Evolutionary conservation across 1,284 basidiomycete species (phyloP).

Genomic region (Trichosporon sp.): DNA sequence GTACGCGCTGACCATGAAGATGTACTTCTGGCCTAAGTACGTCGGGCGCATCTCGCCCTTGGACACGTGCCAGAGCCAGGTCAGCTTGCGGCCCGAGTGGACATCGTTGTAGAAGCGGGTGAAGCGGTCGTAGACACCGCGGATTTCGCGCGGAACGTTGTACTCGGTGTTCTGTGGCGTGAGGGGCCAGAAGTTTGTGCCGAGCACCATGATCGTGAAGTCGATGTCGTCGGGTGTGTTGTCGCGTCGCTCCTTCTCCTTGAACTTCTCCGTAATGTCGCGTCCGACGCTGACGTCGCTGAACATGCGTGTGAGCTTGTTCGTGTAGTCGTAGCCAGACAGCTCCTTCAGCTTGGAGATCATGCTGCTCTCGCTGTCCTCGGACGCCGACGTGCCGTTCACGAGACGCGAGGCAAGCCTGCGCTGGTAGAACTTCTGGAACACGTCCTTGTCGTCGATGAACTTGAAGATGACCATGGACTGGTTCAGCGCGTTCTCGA

Average conservation of each 20-base stretch:
- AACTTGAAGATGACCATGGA: conserved; percentile 99
- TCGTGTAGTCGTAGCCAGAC: conserved; percentile 98
- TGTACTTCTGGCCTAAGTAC: conserved; percentile 90
- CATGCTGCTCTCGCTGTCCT: conserved; percentile 97
- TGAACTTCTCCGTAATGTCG: conserved; percentile 94
- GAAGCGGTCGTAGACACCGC: conserved; percentile 85
- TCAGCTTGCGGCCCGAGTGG: conserved; percentile 75
- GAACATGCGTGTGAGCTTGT: conserved; percentile 98
- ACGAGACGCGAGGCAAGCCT: conserved; percentile 94
- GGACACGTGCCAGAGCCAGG: conserved; percentile 96
- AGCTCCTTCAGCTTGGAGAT: conserved; percentile 98
- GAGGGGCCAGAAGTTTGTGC: conserved; percentile 95
- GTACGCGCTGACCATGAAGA: conserved; percentile 90
- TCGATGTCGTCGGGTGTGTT: conserved; percentile 63
- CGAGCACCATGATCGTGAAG: conserved; percentile 89
- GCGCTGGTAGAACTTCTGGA: conserved; percentile 98
- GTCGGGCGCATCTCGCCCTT: conserved; percentile 94
- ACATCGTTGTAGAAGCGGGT: conserved; percentile 85
- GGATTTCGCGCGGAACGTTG: conserved; percentile 80
- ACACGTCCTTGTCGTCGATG: conserved; percentile 98
- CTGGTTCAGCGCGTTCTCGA: conserved; percentile 85
- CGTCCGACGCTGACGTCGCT: conserved; percentile 95
- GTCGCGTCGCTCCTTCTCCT: conserved; percentile 78
- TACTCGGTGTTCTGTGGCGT: conserved; percentile 78
- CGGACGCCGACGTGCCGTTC: conserved; percentile 85